Conservation (phyloP, 768 basidiomycete genomes). For the Boletus subcaerulescens region DNA sequence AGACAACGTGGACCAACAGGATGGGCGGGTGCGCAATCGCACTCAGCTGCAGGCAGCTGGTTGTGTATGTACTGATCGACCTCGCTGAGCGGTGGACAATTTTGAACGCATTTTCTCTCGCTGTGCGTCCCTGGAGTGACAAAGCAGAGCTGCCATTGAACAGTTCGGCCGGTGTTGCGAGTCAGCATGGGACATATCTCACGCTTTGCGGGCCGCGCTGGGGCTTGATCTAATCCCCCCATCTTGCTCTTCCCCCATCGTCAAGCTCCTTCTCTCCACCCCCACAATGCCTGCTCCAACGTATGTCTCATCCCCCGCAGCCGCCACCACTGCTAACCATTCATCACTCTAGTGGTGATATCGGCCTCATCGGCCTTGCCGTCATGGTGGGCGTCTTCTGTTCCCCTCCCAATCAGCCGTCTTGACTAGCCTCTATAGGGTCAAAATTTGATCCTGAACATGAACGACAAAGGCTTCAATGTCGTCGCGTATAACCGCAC, state of each 20-base stretch:
- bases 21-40: not conserved
- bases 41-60: not conserved
- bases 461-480: slow-evolving; percentile 99
- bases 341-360: slow-evolving; percentile 70
- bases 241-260: slow-evolving; percentile 29
- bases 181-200: slow-evolving; percentile 5
- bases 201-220: slow-evolving; percentile 10
- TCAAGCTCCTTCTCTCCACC: slow-evolving; percentile 24
- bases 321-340: slow-evolving; percentile 16
- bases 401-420: slow-evolving; percentile 10
- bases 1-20: not conserved
- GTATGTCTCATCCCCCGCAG: slow-evolving; percentile 40
- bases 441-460: slow-evolving; percentile 96
- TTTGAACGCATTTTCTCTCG: slow-evolving; percentile 12
- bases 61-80: not conserved
- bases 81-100: not conserved
- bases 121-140: not conserved
- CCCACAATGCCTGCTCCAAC: slow-evolving; percentile 43
- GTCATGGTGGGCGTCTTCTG: slow-evolving; percentile 73
- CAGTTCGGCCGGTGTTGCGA: no score
- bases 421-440: slow-evolving; percentile 48
- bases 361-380: slow-evolving; percentile 97
- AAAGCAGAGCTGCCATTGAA: not conserved
- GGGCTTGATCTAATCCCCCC: slow-evolving; percentile 30
- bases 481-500: slow-evolving; percentile 98